These are phyloP conservation scores for Linum lewisii DNA, from an alignment of 345 rosid species.

Conservation along the genomic window DNA sequence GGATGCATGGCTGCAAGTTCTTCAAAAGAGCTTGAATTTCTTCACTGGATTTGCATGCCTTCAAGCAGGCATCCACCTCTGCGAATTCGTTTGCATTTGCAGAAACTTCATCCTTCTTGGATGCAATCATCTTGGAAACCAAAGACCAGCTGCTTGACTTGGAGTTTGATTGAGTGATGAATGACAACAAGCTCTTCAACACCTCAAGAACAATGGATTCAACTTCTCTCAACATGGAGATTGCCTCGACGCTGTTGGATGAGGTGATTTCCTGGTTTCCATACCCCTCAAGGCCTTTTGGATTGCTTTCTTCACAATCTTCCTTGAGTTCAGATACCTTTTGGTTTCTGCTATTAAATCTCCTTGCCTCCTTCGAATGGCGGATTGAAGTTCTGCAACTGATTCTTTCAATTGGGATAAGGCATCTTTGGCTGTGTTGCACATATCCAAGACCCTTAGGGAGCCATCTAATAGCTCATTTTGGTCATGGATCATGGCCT, in stretches of 20 bases:
- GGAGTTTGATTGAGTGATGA: neutral
- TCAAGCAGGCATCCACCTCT: neutral
- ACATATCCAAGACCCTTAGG: neutral
- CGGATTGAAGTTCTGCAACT: neutral
- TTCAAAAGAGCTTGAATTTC: neutral
- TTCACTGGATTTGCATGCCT: neutral
- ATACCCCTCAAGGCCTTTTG: neutral
- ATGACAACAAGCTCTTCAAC: neutral
- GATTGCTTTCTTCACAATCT: neutral
- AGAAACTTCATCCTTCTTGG: neutral
- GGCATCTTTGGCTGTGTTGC: neutral
- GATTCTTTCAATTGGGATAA: neutral
- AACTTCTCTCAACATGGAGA: neutral
- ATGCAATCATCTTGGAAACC: neutral
- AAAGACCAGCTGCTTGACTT: neutral
- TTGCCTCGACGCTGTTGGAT: no score
- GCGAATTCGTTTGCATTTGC: neutral
- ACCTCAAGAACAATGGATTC: neutral
- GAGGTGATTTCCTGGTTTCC: neutral
- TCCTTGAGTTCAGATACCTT: neutral
- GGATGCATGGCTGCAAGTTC: neutral
- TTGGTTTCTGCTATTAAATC: neutral
- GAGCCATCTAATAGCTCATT: neutral
- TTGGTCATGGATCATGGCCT: neutral
- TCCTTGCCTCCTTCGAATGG: neutral